Base-by-base conservation (phyloP, 1,139 yeast species). In the Taphrina wiesneri region DNA sequence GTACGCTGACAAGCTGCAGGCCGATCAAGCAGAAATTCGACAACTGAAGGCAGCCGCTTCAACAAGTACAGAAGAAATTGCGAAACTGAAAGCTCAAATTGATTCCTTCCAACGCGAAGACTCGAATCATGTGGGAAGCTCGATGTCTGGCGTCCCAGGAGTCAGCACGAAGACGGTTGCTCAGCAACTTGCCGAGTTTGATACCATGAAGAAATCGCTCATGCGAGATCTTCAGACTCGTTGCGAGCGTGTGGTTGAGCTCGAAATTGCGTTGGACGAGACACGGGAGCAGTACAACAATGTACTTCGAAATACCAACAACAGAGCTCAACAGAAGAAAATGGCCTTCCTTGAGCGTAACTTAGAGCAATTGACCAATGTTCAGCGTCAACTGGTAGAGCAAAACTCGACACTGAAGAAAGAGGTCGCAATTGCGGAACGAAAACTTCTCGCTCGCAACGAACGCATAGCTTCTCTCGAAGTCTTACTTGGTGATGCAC, bases 381-480 rank as follows among this genome's bases (percentile, higher is more conserved):
- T 78, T 2, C 81, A 78, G 67, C 70, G 76, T 9, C 81, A 82
- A 68, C 74, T 83, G 23, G 78, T 80, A 43, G 83, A 81, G 59
- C 85, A 82, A 70, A 83, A 83, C 70, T 72, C 76, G 25, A 71
- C 77, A 25, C 72, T 83, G 39, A 77, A 77, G 70, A 79, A 75
- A 67, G 84, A 82, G 71, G 77, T 85, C 13, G 79, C 81, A 30
- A 79, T 85, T 17, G 81, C 86, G 57, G 85, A 85, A 69, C 82
- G 84, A 71, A 81, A 87, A 63, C 81, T 87, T 39, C 86, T 82
- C 28, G 79, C 85, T 30, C 80, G 91, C 65, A 85, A 85, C 69
- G 81, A 80, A 66, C 81, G 88, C 59, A 87, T 88, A 56, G 78
- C 79, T 65, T 80, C 82, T 49, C 78, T 88, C 67, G 87, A 86